A percentile compares a stretch with the other conserved stretches of the same genome.
Conservation (phyloP, 495 filamentous ascomycete species). For the Penicillium riverlandense region DNA sequence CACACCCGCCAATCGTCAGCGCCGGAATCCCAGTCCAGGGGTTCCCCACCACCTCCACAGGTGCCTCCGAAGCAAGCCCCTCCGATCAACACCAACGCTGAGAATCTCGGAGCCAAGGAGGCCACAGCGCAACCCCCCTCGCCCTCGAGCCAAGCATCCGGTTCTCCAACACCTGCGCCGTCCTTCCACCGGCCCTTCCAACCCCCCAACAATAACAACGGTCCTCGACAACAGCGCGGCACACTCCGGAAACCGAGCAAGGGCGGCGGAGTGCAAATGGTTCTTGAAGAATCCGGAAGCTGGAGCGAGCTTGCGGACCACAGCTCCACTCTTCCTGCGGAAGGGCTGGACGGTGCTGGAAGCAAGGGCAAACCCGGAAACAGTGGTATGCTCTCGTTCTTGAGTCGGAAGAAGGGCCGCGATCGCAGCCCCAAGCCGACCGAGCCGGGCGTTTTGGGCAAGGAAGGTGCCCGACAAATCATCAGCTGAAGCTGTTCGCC, state of each 20-base stretch:
- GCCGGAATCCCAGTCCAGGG: constrained; percentile 19
- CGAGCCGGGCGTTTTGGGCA: constrained; percentile 87
- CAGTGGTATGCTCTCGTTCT: constrained; percentile 82
- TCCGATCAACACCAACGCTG: constrained; percentile 20
- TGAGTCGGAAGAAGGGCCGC: constrained; percentile 80
- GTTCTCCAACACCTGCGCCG: constrained; percentile 18
- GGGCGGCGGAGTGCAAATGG: constrained; percentile 83
- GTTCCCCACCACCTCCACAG: constrained; percentile 19
- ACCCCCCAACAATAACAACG: constrained; percentile 2
- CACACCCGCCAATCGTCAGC: constrained; percentile 37
- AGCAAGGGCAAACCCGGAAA: constrained; percentile 42
- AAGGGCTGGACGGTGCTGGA: constrained; percentile 42
- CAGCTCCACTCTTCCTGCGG: constrained; percentile 67
- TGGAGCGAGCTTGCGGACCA: constrained; percentile 87
- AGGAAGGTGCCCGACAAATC: constrained; percentile 76
- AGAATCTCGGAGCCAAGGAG: neutral
- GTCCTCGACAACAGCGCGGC: constrained; percentile 11
- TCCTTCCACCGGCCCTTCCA: constrained; percentile 34
- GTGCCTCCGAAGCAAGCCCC: too few species aligned
- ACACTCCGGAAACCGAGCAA: constrained; percentile 57
- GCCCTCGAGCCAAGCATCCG: constrained; percentile 3
- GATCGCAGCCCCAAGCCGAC: constrained; percentile 90
- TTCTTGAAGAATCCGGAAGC: constrained; percentile 77
- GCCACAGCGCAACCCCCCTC: constrained; percentile 17
- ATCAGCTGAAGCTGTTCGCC: constrained; percentile 25